phyloP scores from a whole-genome alignment of 306 rosid genomes.

The cucumber (Cucumis sativus) region DNA sequence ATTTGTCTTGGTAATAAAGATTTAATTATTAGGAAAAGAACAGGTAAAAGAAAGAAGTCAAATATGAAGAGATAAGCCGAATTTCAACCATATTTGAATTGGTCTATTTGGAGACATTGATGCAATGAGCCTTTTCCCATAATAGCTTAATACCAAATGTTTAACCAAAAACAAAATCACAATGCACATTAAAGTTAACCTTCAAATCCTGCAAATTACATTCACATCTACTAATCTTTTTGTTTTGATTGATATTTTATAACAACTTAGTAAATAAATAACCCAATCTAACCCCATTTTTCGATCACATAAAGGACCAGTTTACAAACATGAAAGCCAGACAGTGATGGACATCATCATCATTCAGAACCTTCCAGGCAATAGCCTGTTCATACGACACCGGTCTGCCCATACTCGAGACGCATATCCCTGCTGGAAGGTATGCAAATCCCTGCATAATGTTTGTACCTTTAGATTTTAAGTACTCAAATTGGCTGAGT shows the following conservation, averaged over 20 bases:
- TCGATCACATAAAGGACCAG: conserved; percentile 77
- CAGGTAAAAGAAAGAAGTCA: background rate
- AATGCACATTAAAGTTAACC: background rate
- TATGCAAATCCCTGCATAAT: conserved; percentile 59
- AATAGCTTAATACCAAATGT: background rate
- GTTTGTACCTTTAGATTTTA: background rate
- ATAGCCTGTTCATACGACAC: conserved; percentile 81
- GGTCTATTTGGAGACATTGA: background rate
- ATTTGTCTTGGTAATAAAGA: no score
- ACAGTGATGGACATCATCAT: conserved; percentile 83
- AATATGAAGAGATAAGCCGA: background rate
- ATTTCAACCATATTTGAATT: background rate
- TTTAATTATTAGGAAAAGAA: no score
- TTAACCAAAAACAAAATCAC: background rate
- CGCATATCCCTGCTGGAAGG: conserved; percentile 75
- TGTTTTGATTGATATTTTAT: background rate
- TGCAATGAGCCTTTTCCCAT: background rate
- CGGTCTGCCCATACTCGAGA: conserved; percentile 82
- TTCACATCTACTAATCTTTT: background rate
- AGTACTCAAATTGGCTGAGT: background rate
- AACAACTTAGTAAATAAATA: background rate
- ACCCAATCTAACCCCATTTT: background rate
- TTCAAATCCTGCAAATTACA: background rate
- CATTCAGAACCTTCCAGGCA: conserved; percentile 85
- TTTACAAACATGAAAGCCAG: conserved; percentile 80